A percentile compares a stretch with the other conserved stretches of the same genome.
Conservation (phyloP, 2,329 filamentous ascomycete genomes). For the Grosmannia serpens region DNA sequence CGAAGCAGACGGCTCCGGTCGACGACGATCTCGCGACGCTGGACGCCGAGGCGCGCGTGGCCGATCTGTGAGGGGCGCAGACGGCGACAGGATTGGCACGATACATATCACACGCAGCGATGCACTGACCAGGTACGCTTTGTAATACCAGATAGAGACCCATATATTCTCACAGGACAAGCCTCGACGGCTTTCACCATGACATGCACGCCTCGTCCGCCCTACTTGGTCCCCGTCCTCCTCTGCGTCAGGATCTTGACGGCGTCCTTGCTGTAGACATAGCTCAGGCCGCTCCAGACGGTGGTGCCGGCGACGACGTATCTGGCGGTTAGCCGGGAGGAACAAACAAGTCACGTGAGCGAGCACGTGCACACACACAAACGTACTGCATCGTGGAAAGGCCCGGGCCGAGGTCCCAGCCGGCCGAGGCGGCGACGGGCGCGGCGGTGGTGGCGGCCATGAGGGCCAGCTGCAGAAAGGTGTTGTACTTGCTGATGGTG, state of each 20-base stretch:
- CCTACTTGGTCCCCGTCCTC: not conserved
- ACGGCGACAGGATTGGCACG: too few species aligned
- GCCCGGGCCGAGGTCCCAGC: constrained; percentile 37
- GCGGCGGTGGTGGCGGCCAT: constrained; percentile 76
- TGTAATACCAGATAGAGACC: not conserved
- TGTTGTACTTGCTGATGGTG: constrained; percentile 84
- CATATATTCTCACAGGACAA: too few species aligned
- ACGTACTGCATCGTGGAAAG: constrained; percentile 56
- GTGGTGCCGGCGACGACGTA: constrained; percentile 83
- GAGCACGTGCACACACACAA: not conserved
- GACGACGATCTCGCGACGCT: constrained; percentile 26
- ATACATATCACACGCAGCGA: not conserved
- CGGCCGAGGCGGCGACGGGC: constrained; percentile 38
- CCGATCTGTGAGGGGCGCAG: constrained; percentile 22
- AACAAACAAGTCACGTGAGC: not conserved
- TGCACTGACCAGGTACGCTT: too few species aligned
- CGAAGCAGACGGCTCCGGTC: constrained; percentile 7
- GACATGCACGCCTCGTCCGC: too few species aligned
- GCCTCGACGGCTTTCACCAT: too few species aligned
- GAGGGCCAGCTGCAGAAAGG: constrained; percentile 76
- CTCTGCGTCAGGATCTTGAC: constrained; percentile 62
- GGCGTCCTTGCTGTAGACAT: constrained; percentile 80
- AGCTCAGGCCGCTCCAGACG: constrained; percentile 86
- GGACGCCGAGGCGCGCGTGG: constrained; percentile 27
- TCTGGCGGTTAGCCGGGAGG: constrained; percentile 28